These are phyloP conservation scores for Colletotrichum tabaci DNA, from an alignment of 2,329 filamentous ascomycete species.

Conservation along the genomic window DNA sequence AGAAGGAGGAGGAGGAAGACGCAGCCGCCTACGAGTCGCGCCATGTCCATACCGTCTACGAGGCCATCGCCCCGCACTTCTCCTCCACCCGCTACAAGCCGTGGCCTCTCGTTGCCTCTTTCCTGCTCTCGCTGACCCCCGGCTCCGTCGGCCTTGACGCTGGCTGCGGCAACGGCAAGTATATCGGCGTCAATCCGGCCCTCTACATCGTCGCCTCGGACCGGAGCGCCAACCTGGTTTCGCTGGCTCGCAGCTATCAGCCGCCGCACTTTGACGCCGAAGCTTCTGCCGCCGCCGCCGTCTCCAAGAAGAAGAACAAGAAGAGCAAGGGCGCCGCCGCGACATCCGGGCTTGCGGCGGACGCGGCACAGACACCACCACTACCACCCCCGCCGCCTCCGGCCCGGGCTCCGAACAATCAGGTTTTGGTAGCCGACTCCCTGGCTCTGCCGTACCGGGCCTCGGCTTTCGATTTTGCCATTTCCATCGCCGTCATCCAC, in stretches of 20 bases:
- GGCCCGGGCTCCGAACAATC: slow-evolving; percentile 45
- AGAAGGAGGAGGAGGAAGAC: not conserved
- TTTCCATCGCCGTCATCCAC: slow-evolving; percentile 94
- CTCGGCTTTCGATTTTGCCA: slow-evolving; percentile 80
- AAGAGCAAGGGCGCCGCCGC: slow-evolving; percentile 10
- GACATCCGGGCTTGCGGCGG: not conserved
- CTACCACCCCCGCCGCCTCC: not conserved
- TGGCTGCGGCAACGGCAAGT: slow-evolving; percentile 98
- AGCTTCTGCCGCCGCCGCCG: slow-evolving; percentile 29
- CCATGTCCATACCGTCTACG: slow-evolving; percentile 94
- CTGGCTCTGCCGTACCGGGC: slow-evolving; percentile 84
- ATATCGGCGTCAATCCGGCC: slow-evolving; percentile 82
- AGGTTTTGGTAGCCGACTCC: slow-evolving; percentile 84
- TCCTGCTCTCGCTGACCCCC: slow-evolving; percentile 75
- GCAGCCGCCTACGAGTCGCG: slow-evolving; percentile 81
- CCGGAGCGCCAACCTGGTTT: slow-evolving; percentile 74
- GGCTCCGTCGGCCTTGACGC: slow-evolving; percentile 90
- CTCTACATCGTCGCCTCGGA: slow-evolving; percentile 90
- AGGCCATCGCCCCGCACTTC: slow-evolving; percentile 87
- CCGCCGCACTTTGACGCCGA: slow-evolving; percentile 34
- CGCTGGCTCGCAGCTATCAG: slow-evolving; percentile 59
- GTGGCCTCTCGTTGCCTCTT: slow-evolving; percentile 91
- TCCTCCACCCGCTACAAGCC: slow-evolving; percentile 85
- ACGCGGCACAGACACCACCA: slow-evolving; percentile 7
- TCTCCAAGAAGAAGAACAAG: slow-evolving; percentile 38